Base-by-base conservation (phyloP, 2,329 filamentous ascomycete species). In the Epichloe festucae region DNA sequence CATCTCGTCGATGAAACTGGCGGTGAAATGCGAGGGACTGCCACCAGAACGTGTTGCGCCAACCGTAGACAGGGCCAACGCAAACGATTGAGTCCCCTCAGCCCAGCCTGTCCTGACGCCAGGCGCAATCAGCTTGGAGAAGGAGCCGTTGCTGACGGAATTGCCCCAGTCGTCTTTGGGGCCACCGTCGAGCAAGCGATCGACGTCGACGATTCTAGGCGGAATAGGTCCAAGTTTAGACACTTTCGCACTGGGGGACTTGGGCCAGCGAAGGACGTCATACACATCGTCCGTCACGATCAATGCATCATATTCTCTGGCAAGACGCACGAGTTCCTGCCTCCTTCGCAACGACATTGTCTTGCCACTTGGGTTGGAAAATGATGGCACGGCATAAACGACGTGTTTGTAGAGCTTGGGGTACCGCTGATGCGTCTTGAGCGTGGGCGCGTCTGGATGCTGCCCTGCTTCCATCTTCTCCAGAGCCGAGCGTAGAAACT, bases 221-320 rank as follows among this genome's bases (percentile, higher is more conserved):
- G 44, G 50, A 51, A 95, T 72, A 63, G 95, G 89, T 17, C 87
- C 81, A 1, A 95, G 72, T 1, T 89, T 80, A 3, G 89, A 88
- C 8, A 89, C 79, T 12, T 82, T 78, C 44, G 85, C 61, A 49
- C 59, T 27, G 52, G 51, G 51, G 2, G 54, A 50, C 34, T 53
- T 60, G 2, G 79, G 77, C 88, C 89, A 96, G 63, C 90, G 86
- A 5, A 97, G 74, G 57, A 91, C 85, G 65, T 97, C 91, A 64
- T 98, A 98, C 10, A 97, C 89, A 65, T 98, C 93, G 68, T 97
- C 91, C 47, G 80, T 80, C 31, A 96, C 75, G 51, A 96, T 68
- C n/a, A 97, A 75, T 6, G 87, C 88, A 64, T 97, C 83, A 64
- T 85, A 81, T 53, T 82, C 73, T 52, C 91, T 77, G 0, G 91